Conservation (phyloP, 805 yeast species). For the Pichia manshurica region DNA sequence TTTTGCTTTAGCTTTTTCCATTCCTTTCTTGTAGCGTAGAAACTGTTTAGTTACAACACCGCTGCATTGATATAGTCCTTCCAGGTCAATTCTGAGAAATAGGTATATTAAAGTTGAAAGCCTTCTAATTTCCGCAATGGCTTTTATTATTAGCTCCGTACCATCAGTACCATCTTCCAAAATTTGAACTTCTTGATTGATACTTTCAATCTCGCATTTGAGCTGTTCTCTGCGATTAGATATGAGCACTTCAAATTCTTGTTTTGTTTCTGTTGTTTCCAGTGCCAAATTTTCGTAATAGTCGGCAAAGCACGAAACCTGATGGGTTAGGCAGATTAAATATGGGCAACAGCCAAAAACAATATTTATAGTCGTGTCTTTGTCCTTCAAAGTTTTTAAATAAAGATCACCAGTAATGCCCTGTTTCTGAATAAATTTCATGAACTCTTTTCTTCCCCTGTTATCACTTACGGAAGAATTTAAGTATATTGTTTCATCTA, state of each 20-base stretch:
- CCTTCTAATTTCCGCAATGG: conserved; percentile 36
- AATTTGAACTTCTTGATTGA: conserved; percentile 24
- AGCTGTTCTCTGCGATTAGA: conserved; percentile 25
- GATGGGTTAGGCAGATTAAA: conserved; percentile 32
- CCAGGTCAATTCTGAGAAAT: conserved; percentile 32
- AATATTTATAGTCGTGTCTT: conserved; percentile 29
- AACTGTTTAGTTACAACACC: conserved; percentile 9
- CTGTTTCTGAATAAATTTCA: neutral
- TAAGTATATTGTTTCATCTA: neutral
- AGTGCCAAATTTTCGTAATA: conserved; percentile 31
- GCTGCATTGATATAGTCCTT: conserved; percentile 17
- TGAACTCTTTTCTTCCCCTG: neutral
- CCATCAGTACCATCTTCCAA: conserved; percentile 14
- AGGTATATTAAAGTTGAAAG: conserved; percentile 32
- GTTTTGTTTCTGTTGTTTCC: conserved; percentile 17
- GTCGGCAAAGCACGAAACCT: conserved; percentile 33
- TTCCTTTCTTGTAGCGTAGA: conserved; percentile 13
- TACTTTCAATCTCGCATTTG: conserved; percentile 21
- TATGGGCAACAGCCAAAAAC: conserved; percentile 38
- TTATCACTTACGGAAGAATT: neutral
- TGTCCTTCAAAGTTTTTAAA: neutral
- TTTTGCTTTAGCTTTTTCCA: conserved; percentile 17
- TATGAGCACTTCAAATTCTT: conserved; percentile 19
- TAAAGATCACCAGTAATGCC: neutral
- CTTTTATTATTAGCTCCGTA: conserved; percentile 21